Evolutionary conservation across 208 protist genomes (phyloP), one percentile per base, ranked within the genome.

Genomic region (Herpetomonas tarakana): DNA sequence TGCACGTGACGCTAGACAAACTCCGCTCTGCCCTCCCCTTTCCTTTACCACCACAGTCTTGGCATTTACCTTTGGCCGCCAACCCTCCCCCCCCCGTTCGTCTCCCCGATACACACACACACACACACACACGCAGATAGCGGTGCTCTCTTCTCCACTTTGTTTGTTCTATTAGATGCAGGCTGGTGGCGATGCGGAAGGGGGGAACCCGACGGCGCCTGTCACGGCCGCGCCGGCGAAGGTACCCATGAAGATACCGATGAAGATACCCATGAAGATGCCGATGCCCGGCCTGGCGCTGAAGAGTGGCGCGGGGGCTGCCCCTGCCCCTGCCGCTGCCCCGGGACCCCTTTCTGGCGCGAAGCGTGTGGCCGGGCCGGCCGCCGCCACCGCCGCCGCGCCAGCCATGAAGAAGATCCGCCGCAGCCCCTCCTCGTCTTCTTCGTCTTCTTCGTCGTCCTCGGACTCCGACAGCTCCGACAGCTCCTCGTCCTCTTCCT

Each of bases 231-330:
- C 74, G 16, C 84, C 88, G 14, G 72, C 65, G 3, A 78, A 81
- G 56, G 39, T 78, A 27, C 83, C 88, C 18, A 75, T 80, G 58
- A 92, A 91, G 71, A 74, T 86, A 6, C 81, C 88, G 0, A 74
- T 80, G 49, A 73, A 78, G 65, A 62, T 92, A 24, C 51, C 80
- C 7, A 66, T 71, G 52, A 83, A 81, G 47, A 22, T 77, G 3
- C 65, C 67, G 9, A 45, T 74, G 53, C 44, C 53, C 11, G 62
- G 63, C 45, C 65, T 83, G 39, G 66, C 68, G 41, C 19, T 77
- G 50, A 67, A 62, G 22, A 71, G 70, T 52, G 59, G 56, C 14
- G 62, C 62, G 9, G 56, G 51, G 41, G 60, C 68, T 35, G 59
- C 52, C 0, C 49, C 70, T 12, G 62, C 73, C 4, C 27, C 71